Evolutionary conservation across 305 asterid genomes (phyloP).

Genomic region (Fraxinus velutina): DNA sequence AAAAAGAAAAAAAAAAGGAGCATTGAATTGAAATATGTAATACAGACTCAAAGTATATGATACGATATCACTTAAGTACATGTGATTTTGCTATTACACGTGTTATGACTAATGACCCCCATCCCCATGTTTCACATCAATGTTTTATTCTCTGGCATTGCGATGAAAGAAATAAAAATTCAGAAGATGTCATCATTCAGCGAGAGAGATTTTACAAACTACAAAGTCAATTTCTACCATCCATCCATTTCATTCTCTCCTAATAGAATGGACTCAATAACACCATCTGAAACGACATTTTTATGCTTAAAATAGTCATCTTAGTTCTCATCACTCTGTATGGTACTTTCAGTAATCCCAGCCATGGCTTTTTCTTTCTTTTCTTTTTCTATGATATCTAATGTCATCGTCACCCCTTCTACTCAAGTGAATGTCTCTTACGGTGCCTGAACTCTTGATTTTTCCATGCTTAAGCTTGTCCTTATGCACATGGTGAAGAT

Average conservation of each 20-base stretch:
- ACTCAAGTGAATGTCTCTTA: constrained; percentile 26
- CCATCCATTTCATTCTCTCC: not conserved
- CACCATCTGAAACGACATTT: constrained; percentile 16
- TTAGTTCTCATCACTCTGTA: constrained; percentile 23
- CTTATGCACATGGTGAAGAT: constrained; percentile 75
- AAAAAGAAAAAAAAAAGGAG: not conserved
- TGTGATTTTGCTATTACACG: constrained; percentile 8
- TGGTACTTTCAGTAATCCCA: constrained; percentile 21
- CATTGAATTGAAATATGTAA: not conserved
- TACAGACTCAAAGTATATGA: not conserved
- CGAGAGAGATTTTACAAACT: not conserved
- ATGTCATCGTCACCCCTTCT: constrained; percentile 33
- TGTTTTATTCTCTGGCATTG: constrained; percentile 2
- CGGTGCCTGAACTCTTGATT: constrained; percentile 38
- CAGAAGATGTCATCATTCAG: not conserved
- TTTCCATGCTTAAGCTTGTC: constrained; percentile 62
- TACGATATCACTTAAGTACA: constrained; percentile 14
- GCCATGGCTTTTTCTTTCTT: constrained; percentile 31
- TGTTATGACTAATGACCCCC: not conserved
- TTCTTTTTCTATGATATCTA: constrained; percentile 39
- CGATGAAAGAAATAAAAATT: not conserved
- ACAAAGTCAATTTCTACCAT: not conserved
- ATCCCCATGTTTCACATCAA: not conserved
- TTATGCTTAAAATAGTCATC: constrained; percentile 29
- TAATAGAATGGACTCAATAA: constrained; percentile 6